Percentiles rank a stretch among this genome's conserved stretches.
These are phyloP conservation scores for Olyra latifolia DNA, from an alignment of 176 grass and related monocot genomes.

Conservation along the genomic window DNA sequence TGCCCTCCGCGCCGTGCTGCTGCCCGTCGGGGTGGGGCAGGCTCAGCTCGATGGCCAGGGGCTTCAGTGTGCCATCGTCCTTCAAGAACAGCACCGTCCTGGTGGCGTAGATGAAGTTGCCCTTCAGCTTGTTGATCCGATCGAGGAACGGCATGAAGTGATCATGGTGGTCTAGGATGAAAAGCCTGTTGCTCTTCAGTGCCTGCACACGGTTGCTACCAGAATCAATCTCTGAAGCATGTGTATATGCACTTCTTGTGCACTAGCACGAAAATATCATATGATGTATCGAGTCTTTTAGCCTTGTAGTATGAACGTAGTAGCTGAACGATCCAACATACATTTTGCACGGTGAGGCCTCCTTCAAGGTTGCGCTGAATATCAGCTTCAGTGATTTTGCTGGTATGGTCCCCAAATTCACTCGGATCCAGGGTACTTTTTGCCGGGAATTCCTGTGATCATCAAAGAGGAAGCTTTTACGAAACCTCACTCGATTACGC, in stretches of 20 bases:
- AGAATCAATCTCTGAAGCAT: not conserved
- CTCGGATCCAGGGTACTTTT: slow-evolving; percentile 70
- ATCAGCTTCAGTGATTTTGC: slow-evolving; percentile 69
- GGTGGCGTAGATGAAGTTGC: slow-evolving; percentile 72
- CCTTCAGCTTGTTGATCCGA: slow-evolving; percentile 55
- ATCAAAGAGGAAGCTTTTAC: not conserved
- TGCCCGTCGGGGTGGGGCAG: slow-evolving; percentile 49
- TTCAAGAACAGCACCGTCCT: slow-evolving; percentile 75
- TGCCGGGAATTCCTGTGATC: slow-evolving; percentile 69
- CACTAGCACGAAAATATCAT: not conserved
- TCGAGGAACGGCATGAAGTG: slow-evolving; percentile 76
- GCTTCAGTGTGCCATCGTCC: slow-evolving; percentile 71
- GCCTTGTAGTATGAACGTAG: no score
- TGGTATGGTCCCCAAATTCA: slow-evolving; percentile 69
- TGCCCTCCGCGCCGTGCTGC: slow-evolving; percentile 48
- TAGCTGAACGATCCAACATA: slow-evolving; percentile 31
- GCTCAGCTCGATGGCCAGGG: slow-evolving; percentile 78
- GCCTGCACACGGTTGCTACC: slow-evolving; percentile 52
- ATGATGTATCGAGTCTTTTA: slow-evolving; percentile 3
- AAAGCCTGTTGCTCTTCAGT: slow-evolving; percentile 61
- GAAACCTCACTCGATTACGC: not conserved
- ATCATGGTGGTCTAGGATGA: slow-evolving; percentile 90
- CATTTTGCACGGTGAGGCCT: slow-evolving; percentile 59
- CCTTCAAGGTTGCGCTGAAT: slow-evolving; percentile 72
- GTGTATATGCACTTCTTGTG: not conserved